phyloP scores from a whole-genome alignment of 345 rosid species.

The Punica granatum region DNA sequence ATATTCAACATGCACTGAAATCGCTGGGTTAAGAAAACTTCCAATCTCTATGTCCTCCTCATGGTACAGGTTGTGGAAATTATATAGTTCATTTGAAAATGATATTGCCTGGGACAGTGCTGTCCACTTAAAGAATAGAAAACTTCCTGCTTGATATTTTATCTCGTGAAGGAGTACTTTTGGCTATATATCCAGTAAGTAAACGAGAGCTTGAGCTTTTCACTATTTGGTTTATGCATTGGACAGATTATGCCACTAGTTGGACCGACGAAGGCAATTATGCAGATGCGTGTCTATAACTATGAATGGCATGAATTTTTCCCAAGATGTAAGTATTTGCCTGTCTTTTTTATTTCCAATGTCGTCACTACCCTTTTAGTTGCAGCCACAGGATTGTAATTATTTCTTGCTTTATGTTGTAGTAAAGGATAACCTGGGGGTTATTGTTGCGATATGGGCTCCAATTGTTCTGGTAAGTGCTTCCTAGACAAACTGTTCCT shows the following conservation, averaged over 20 bases:
- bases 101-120: not conserved
- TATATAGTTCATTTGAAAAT: not conserved
- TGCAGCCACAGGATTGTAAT: slow-evolving; percentile 8
- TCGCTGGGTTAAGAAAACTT: too few relatives aligned
- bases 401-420: slow-evolving; percentile 23
- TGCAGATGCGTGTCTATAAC: slow-evolving; percentile 46
- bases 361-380: slow-evolving; percentile 7
- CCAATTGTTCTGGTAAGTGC: slow-evolving; percentile 77
- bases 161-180: not conserved
- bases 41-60: too few relatives aligned
- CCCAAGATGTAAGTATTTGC: slow-evolving; percentile 47
- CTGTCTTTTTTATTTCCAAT: not conserved
- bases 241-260: slow-evolving; percentile 76
- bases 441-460: slow-evolving; percentile 87
- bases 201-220: not conserved
- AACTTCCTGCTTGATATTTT: not conserved
- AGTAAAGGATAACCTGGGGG: slow-evolving; percentile 76
- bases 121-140: not conserved
- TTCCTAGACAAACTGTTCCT: not conserved
- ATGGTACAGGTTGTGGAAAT: not conserved
- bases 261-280: slow-evolving; percentile 69
- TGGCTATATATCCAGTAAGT: not conserved
- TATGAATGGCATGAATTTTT: slow-evolving; percentile 93
- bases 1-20: too few relatives aligned
- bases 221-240: slow-evolving; percentile 1